Evolutionary conservation across 2,329 filamentous ascomycete species (phyloP).

Genomic region (Xylaria sp.): DNA sequence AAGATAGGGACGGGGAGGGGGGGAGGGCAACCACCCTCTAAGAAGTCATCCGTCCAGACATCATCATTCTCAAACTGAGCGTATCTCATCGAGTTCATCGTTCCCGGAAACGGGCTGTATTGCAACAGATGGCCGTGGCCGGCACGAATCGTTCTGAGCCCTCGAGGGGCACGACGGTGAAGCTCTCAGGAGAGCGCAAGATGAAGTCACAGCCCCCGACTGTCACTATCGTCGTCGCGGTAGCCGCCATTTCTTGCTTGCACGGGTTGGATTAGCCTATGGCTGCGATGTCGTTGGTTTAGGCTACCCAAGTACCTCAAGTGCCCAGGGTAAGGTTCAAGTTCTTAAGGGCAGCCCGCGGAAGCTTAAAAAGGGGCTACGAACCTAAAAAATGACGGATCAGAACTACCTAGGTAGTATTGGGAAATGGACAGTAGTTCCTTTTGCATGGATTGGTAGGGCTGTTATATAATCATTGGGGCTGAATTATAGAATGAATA

Average conservation of each 20-base stretch:
- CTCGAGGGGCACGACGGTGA: not conserved
- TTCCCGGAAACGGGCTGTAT: not conserved
- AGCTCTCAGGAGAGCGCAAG: not conserved
- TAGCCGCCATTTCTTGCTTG: no score
- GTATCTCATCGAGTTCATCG: not conserved
- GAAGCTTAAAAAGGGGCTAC: not conserved
- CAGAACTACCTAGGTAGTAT: no score
- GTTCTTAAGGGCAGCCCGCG: not conserved
- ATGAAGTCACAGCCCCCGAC: constrained; percentile 1
- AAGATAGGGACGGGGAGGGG: not conserved
- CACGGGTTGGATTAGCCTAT: no score
- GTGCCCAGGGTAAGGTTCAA: no score
- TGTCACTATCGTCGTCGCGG: not conserved
- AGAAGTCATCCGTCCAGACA: constrained; percentile 16
- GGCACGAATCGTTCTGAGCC: not conserved
- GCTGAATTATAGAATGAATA: no score
- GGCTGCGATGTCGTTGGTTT: no score
- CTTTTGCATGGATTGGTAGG: no score
- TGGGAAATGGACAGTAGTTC: no score
- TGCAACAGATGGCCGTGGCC: not conserved
- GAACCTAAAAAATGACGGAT: no score
- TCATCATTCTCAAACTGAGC: constrained; percentile 8
- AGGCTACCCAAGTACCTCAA: not conserved
- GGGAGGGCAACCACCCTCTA: constrained; percentile 5
- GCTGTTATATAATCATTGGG: no score